Conservation (phyloP, 495 filamentous ascomycete genomes). For the Acidiella bohemica region DNA sequence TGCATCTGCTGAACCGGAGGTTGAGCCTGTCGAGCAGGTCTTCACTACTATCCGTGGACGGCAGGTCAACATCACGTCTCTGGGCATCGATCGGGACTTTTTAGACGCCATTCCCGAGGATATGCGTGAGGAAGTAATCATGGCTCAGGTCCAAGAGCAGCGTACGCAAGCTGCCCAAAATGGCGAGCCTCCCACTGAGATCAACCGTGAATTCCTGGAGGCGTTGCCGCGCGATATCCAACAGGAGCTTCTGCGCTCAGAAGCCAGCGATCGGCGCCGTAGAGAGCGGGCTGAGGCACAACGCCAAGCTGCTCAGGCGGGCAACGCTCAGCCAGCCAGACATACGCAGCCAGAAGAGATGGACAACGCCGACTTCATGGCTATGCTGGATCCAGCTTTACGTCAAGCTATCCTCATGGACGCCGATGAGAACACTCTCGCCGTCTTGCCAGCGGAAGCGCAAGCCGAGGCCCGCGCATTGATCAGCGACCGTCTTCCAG, state of each 20-base stretch:
- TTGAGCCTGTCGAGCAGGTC: constrained; percentile 36
- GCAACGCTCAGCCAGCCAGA: constrained; percentile 37
- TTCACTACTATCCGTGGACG: constrained; percentile 70
- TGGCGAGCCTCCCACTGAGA: constrained; percentile 73
- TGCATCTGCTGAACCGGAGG: constrained; percentile 3
- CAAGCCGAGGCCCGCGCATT: constrained; percentile 72
- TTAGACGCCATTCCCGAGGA: constrained; percentile 90
- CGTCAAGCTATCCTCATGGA: constrained; percentile 79
- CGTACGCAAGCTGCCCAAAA: constrained; percentile 66
- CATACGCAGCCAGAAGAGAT: constrained; percentile 62
- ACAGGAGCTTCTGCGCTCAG: constrained; percentile 76
- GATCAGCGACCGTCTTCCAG: constrained; percentile 37
- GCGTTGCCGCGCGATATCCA: constrained; percentile 83
- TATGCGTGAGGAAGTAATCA: constrained; percentile 86
- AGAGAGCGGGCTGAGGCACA: constrained; percentile 68
- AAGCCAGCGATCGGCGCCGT: constrained; percentile 76
- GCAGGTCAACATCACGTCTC: constrained; percentile 76
- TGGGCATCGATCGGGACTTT: constrained; percentile 90
- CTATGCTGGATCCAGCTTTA: constrained; percentile 74
- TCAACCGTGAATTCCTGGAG: constrained; percentile 87
- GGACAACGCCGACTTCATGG: constrained; percentile 83
- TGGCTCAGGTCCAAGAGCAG: constrained; percentile 68
- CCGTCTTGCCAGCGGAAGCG: constrained; percentile 70
- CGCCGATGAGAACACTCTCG: constrained; percentile 77
- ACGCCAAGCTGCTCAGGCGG: constrained; percentile 36